Conservation (phyloP, 441 rosid genomes). For the Dalechampia spathulata region DNA sequence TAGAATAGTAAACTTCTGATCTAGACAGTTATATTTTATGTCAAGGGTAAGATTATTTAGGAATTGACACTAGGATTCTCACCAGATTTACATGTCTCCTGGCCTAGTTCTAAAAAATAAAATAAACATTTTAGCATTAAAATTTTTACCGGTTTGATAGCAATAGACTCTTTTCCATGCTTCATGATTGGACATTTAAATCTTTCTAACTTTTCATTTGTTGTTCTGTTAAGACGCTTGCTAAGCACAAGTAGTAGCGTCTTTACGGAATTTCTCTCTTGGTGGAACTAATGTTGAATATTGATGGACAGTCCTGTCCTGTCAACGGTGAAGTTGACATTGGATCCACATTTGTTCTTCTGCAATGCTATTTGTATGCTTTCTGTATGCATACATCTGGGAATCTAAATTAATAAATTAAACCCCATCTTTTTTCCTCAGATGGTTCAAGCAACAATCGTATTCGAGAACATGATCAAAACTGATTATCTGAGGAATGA, state of each 20-base stretch:
- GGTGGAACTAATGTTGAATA: no score
- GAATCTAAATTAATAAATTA: no score
- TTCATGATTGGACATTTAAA: background rate
- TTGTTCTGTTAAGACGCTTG: no score
- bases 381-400: no score
- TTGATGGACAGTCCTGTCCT: no score
- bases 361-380: background rate
- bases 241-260: background rate
- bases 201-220: no score
- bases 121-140: no score
- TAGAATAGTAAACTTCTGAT: constrained; percentile 3
- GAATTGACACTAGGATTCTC: background rate
- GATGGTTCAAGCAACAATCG: constrained; percentile 53
- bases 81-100: background rate
- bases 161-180: background rate
- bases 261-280: no score
- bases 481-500: constrained; percentile 39
- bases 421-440: constrained; percentile 16
- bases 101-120: background rate
- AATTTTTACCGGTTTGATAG: background rate
- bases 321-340: background rate
- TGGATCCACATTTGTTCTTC: background rate
- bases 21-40: background rate
- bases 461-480: constrained; percentile 49
- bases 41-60: background rate